Base-by-base conservation (phyloP, 331 rosid genomes). In the Quercus tomentella region DNA sequence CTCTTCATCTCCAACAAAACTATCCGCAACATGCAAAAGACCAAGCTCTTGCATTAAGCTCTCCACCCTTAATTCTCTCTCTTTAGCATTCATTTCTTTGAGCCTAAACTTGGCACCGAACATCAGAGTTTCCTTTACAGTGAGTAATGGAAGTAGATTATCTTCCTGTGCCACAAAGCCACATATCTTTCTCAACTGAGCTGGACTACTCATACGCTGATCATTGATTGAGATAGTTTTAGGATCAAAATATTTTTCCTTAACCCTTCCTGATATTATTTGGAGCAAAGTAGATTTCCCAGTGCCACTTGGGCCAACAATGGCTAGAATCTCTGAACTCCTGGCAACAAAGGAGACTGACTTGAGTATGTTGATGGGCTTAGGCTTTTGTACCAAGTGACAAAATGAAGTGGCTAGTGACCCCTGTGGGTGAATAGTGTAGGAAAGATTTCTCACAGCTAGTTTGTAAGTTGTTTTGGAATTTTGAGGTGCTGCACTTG, bases 231-330 rank as follows among this genome's bases (percentile, higher is more conserved):
- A 85, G 45, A 95, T 80, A 21, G 81, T 80, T 56, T 83, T 79
- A 0, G 96, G 82, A 70, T 90, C 83, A 15, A 93, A 91, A 5
- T 89, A 80, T 60, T 56, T 79, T 3, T 81, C 84, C 45, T 88
- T 77, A 2, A 89, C 86, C 76, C 98, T 67, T 6, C 98, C 96
- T 0, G 97, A 83, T 5, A 92, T 75, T 60, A 92, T 79, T 35
- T 87, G 78, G 23, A 93, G 89, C 71, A 95, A 92, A 5, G 97
- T 91, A 25, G 99, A 92, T 77, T 95, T 95, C 8, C 99, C 97
- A 0, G 99, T 91, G 74, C 99, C 97, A 71, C 99, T 92, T 7
- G 97, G 97, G 35, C 99, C 99, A 79, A 91, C 96, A 51, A 93
- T 75, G 51, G 92, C 97, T 62, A 91, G 90, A 75, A 95, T 85